Evolutionary conservation across 495 filamentous ascomycete genomes (phyloP).

Genomic region (Aspergillus heteromorphus): DNA sequence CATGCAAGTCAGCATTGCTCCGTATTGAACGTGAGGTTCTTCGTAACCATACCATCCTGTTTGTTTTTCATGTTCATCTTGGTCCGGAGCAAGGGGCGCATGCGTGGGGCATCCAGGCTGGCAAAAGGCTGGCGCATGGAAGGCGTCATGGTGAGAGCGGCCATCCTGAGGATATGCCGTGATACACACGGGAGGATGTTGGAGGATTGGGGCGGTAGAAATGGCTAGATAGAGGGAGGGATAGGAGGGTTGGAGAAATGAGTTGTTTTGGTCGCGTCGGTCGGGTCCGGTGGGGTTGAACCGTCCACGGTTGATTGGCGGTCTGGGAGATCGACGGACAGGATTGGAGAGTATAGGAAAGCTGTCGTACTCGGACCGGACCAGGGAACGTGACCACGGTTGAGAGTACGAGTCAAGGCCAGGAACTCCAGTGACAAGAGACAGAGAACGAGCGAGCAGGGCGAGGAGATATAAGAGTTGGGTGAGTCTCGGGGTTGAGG

Average conservation of each 20-base stretch:
- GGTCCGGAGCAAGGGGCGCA: slow-evolving; percentile 40
- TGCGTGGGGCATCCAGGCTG: slow-evolving; percentile 33
- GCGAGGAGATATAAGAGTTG: slow-evolving; percentile 5
- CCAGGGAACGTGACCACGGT: not conserved
- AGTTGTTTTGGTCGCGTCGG: slow-evolving; percentile 22
- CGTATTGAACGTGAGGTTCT: not conserved
- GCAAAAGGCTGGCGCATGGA: slow-evolving; percentile 41
- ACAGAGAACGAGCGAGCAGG: not conserved
- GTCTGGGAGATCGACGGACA: not conserved
- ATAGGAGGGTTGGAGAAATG: not conserved
- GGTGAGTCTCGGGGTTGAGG: not conserved
- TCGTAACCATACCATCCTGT: slow-evolving; percentile 47
- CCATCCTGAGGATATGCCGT: slow-evolving; percentile 23
- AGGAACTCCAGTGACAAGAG: not conserved
- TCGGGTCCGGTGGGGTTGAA: slow-evolving; percentile 3
- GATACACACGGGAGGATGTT: not conserved
- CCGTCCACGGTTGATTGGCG: slow-evolving; percentile 8
- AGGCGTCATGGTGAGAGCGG: slow-evolving; percentile 39
- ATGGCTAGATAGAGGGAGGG: not conserved
- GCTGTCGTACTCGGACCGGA: not conserved
- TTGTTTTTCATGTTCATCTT: slow-evolving; percentile 49
- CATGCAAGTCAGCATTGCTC: slow-evolving; percentile 1
- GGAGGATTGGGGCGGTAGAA: not conserved
- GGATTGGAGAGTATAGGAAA: not conserved
- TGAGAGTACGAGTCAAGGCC: not conserved